phyloP scores from a whole-genome alignment of 352 stramenopile genomes.

The Pythium folliculosum region DNA sequence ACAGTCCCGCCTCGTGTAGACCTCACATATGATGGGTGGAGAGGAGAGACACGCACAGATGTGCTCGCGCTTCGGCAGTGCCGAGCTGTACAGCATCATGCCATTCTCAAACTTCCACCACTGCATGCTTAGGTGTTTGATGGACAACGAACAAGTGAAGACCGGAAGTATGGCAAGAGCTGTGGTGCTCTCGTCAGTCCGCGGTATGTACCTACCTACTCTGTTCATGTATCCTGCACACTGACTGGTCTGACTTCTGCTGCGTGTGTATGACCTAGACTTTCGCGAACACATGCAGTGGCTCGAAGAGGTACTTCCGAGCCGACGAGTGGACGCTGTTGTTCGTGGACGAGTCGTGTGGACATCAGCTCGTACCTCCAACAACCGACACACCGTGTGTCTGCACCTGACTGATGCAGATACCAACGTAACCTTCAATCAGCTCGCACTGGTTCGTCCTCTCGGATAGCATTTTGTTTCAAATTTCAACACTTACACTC shows the following conservation, averaged over 20 bases:
- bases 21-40: slow-evolving; percentile 1
- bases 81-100: neutral
- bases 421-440: neutral
- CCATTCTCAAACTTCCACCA: neutral
- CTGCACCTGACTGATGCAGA: slow-evolving; percentile 1
- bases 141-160: neutral
- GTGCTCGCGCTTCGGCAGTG: no score
- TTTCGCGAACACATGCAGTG: neutral
- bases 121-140: no score
- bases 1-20: no score
- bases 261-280: neutral
- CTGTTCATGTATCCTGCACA: neutral
- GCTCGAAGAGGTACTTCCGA: neutral
- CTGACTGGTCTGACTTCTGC: neutral
- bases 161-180: neutral
- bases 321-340: neutral
- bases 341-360: neutral
- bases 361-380: neutral
- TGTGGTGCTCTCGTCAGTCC: neutral
- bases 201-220: neutral
- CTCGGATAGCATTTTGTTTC: no score
- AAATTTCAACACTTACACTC: no score
- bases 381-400: neutral
- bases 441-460: neutral
- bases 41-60: no score